phyloP scores from a whole-genome alignment of 352 stramenopile species.

The Pythium oligandrum region DNA sequence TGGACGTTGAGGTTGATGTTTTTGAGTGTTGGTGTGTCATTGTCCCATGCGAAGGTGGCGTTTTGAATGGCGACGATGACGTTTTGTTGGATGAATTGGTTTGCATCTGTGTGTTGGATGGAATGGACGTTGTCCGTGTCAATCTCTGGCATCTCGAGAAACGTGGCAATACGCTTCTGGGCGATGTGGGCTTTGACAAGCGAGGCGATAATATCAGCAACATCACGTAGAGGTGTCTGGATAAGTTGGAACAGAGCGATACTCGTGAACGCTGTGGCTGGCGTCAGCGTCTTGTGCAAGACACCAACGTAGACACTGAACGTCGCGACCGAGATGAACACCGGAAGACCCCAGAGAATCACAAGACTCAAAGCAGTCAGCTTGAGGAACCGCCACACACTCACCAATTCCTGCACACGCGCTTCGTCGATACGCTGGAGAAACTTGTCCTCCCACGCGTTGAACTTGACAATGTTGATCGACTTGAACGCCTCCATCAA shows the following conservation, averaged over 20 bases:
- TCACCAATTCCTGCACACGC: slow-evolving; percentile 26
- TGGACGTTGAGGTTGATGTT: slow-evolving; percentile 57
- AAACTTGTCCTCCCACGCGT: slow-evolving; percentile 87
- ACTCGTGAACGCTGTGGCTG: slow-evolving; percentile 44
- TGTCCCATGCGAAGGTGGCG: slow-evolving; percentile 29
- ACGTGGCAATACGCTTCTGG: slow-evolving; percentile 20
- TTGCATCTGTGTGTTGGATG: slow-evolving; percentile 3
- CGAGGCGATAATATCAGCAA: slow-evolving; percentile 30
- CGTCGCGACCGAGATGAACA: slow-evolving; percentile 39
- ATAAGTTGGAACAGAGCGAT: slow-evolving; percentile 50
- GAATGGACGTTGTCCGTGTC: slow-evolving; percentile 8
- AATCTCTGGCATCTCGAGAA: slow-evolving; percentile 43
- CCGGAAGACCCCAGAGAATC: slow-evolving; percentile 37
- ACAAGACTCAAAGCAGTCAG: slow-evolving; percentile 28
- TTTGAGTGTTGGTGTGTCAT: too few species aligned
- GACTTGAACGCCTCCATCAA: slow-evolving; percentile 55
- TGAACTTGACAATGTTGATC: slow-evolving; percentile 93
- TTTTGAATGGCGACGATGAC: slow-evolving; percentile 26
- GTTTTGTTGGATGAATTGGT: slow-evolving; percentile 12
- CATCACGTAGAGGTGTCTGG: slow-evolving; percentile 25
- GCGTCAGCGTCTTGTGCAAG: slow-evolving; percentile 27
- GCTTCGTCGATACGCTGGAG: slow-evolving; percentile 38
- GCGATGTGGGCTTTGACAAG: slow-evolving; percentile 32
- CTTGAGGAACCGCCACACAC: slow-evolving; percentile 23
- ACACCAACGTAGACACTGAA: slow-evolving; percentile 34